phyloP scores from a whole-genome alignment of 1,284 basidiomycete genomes.

The Wolfiporia cocos region DNA sequence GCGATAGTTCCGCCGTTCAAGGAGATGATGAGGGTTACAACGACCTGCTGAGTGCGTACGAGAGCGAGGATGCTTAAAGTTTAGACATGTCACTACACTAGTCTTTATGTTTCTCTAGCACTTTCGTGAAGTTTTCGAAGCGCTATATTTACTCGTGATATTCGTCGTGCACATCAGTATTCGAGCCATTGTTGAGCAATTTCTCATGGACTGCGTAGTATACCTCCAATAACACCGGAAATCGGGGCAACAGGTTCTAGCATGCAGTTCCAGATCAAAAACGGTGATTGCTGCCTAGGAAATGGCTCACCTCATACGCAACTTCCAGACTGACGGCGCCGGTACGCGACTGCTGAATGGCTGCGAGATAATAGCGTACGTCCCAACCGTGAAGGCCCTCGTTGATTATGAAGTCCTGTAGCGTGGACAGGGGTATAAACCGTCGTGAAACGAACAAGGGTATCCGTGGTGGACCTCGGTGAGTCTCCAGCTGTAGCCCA shows the following conservation, averaged over 20 bases:
- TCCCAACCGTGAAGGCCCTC: conserved; percentile 69
- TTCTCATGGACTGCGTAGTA: conserved; percentile 49
- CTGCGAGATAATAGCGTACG: conserved; percentile 61
- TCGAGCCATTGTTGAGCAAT: conserved; percentile 6
- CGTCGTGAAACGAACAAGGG: conserved; percentile 40
- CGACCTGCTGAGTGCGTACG: conserved; percentile 71
- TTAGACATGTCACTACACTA: too few species aligned
- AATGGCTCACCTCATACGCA: conserved; percentile 46
- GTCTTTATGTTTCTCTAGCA: conserved; percentile 2
- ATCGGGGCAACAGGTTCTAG: conserved; percentile 59
- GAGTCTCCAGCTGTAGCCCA: conserved; percentile 68
- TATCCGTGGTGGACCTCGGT: conserved; percentile 44
- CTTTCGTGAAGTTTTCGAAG: conserved; percentile 1
- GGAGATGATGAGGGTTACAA: conserved; percentile 77
- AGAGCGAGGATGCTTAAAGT: conserved; percentile 71
- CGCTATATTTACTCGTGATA: conserved; percentile 1
- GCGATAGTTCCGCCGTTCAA: conserved; percentile 62
- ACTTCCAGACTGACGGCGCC: conserved; percentile 35
- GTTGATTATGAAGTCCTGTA: conserved; percentile 65
- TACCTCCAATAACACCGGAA: conserved; percentile 52
- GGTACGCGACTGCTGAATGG: conserved; percentile 31
- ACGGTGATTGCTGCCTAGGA: too few species aligned
- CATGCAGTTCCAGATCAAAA: too few species aligned
- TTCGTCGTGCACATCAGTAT: conserved; percentile 4
- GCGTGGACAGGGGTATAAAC: conserved; percentile 50